These are phyloP conservation scores for Suhomyces yuchorum DNA, from an alignment of 1,139 yeast genomes.

Conservation along the genomic window DNA sequence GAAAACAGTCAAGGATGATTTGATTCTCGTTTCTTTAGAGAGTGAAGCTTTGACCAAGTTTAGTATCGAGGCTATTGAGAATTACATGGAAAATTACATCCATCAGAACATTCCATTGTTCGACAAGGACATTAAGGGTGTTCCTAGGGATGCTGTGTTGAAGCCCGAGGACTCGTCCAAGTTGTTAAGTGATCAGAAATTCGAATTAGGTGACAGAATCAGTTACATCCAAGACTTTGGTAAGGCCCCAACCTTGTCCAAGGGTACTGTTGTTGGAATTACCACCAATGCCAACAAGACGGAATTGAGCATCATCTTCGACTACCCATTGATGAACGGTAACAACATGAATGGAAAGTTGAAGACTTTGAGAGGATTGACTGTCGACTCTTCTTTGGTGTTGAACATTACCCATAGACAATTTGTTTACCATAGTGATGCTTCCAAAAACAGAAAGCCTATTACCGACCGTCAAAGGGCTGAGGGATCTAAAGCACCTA, in stretches of 20 bases:
- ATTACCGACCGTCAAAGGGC: conserved; percentile 27
- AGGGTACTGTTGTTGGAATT: conserved; percentile 90
- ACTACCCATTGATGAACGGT: conserved; percentile 79
- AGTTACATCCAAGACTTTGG: conserved; percentile 86
- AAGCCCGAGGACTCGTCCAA: conserved; percentile 76
- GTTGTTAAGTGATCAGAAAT: conserved; percentile 71
- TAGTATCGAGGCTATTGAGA: conserved; percentile 70
- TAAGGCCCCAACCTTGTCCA: conserved; percentile 81
- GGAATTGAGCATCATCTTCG: conserved; percentile 77
- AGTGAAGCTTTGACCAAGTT: conserved; percentile 76
- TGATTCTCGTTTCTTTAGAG: conserved; percentile 70
- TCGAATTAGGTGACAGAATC: conserved; percentile 87
- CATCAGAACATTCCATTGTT: conserved; percentile 44
- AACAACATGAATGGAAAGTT: conserved; percentile 78
- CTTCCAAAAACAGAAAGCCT: conserved; percentile 51
- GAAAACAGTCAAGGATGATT: conserved; percentile 52
- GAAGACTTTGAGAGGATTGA: conserved; percentile 76
- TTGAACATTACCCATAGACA: conserved; percentile 77
- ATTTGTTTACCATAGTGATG: conserved; percentile 72
- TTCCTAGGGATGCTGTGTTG: conserved; percentile 82
- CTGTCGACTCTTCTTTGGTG: conserved; percentile 79
- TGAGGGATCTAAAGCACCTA: conserved; percentile 23
- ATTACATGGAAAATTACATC: conserved; percentile 53
- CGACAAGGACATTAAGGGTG: conserved; percentile 68
- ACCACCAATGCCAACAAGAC: conserved; percentile 61